These are phyloP conservation scores for Leccinum incarnatum DNA, from an alignment of 768 basidiomycete genomes.

Conservation along the genomic window DNA sequence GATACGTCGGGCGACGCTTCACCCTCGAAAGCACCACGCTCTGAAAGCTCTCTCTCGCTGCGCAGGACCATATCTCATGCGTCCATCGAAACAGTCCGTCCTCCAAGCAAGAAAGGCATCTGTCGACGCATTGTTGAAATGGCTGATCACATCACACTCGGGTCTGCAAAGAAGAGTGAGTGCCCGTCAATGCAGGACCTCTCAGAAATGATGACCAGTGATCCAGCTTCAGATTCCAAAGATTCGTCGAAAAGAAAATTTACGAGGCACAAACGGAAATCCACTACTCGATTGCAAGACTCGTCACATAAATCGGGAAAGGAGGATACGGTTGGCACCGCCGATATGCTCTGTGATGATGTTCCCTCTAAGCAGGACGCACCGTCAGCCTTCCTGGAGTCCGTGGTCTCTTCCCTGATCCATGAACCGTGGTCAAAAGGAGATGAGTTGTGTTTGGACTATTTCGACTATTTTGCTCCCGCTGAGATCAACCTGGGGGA, in stretches of 20 bases:
- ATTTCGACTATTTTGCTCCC: too few relatives aligned
- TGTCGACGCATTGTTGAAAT: conserved; percentile 17
- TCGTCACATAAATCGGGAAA: too few relatives aligned
- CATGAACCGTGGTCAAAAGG: too few relatives aligned
- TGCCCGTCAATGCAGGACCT: not conserved
- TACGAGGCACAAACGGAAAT: too few relatives aligned
- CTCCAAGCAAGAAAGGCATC: conserved; percentile 5
- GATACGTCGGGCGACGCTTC: not conserved
- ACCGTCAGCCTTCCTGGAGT: too few relatives aligned
- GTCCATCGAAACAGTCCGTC: conserved; percentile 18
- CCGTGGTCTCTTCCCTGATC: too few relatives aligned
- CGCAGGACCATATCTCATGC: conserved; percentile 19
- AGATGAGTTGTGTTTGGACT: too few relatives aligned
- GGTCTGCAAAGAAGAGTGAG: conserved; percentile 4
- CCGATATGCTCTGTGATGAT: too few relatives aligned
- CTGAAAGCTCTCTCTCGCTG: conserved; percentile 5
- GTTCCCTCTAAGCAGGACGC: too few relatives aligned
- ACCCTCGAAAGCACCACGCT: conserved; percentile 3
- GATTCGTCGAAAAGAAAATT: too few relatives aligned
- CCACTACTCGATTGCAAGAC: too few relatives aligned
- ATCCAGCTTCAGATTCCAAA: not conserved
- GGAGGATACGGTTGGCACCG: too few relatives aligned
- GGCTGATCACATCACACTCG: conserved; percentile 4
- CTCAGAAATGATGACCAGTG: not conserved
- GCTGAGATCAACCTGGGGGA: not conserved